Base-by-base conservation (phyloP, 2,329 filamentous ascomycete species). In the Colletotrichum lini region DNA sequence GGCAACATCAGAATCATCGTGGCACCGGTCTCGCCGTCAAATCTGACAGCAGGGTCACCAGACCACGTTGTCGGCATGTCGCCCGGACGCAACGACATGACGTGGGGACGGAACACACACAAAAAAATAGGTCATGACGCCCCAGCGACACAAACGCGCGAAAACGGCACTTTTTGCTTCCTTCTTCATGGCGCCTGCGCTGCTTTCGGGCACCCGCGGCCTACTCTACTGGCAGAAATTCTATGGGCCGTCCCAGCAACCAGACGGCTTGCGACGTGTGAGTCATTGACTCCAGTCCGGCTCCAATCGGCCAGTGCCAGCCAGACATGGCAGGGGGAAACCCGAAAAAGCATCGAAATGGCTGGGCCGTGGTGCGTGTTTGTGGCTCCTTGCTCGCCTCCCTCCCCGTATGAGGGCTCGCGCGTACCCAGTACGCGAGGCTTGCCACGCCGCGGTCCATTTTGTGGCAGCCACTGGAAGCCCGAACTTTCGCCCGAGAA, bases 241-340 rank as follows among this genome's bases (percentile, higher is more conserved):
- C 53, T 42, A 63, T 71, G 68, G 68, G 68, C 52, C 65, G 59
- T 45, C 50, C 52, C 65, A 71, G 49, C 66, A 44, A 64, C 45
- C 66, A 70, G 70, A 65, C 66, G 70, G 63, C 62, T 71, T 59
- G 49, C 72, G 72, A 72, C 52, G 64, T 73, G 68, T 73, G 72
- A 73, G 72, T 73, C 72, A 73, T 73, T 73, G 63, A 67, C 67
- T 58, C 57, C 57, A 72, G 59, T 45, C 65, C 52, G 64, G 68
- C 47, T 63, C 58, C 52, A 67, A 71, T 58, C 64, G 52, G 58
- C 65, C 64, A 71, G 42, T 62, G 52, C 64, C 50, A 72, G 53
- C 64, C 50, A 72, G 53, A 60, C 52, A 64, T 65, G 59, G 50
- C 47, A 58, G 53, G 58, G 49, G 47, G 54, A 58, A 23, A 16